A percentile compares a stretch with the other conserved stretches of the same genome.
These are phyloP conservation scores for Brassica juncea DNA, from an alignment of 345 rosid genomes.

Conservation along the genomic window DNA sequence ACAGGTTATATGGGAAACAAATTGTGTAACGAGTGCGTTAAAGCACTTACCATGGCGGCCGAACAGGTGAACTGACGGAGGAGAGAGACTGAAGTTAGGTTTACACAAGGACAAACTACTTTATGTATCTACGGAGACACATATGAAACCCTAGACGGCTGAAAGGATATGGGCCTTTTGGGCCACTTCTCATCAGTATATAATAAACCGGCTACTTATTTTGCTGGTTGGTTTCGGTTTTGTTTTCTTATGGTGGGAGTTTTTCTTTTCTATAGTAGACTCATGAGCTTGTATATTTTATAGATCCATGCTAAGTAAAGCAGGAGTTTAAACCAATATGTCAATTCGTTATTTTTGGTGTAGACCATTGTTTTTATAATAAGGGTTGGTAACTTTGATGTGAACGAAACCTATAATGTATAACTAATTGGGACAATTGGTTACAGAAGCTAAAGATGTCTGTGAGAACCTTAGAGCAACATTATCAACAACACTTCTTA, in stretches of 20 bases:
- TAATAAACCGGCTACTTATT: background rate
- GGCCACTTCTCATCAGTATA: background rate
- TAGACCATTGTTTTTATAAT: background rate
- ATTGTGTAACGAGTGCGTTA: background rate
- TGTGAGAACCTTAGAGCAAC: background rate
- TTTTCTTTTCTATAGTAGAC: too few relatives aligned
- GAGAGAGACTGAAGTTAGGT: background rate
- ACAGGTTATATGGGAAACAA: background rate
- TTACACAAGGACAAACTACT: background rate
- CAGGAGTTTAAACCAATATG: too few relatives aligned
- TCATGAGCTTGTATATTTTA: too few relatives aligned
- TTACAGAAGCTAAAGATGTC: background rate
- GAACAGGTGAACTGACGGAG: background rate
- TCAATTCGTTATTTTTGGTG: too few relatives aligned
- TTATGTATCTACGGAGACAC: constrained; percentile 1
- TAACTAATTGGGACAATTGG: background rate
- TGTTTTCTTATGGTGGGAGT: too few relatives aligned
- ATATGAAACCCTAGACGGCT: constrained; percentile 30
- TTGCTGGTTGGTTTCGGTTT: background rate
- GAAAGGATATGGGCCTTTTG: constrained; percentile 3
- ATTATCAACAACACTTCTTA: too few relatives aligned
- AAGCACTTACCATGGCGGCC: constrained; percentile 32
- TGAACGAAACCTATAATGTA: too few relatives aligned
- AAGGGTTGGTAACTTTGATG: background rate
- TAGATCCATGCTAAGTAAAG: too few relatives aligned